Evolutionary conservation across 2,329 filamentous ascomycete species (phyloP), one percentile per base, ranked within the genome.

Genomic region (Penicillium sp.): DNA sequence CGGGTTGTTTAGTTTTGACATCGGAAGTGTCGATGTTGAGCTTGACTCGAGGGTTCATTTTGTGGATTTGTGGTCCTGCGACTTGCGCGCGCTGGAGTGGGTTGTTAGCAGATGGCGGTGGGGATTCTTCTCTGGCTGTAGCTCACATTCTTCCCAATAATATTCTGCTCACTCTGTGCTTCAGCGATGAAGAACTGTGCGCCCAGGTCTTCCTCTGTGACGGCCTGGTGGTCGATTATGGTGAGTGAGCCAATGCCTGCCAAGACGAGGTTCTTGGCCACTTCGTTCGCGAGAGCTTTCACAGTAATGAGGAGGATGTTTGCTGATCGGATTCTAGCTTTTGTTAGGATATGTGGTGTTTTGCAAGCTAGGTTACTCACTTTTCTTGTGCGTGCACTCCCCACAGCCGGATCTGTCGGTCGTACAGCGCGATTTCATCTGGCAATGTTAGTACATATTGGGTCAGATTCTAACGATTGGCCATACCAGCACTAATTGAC

Each of bases 351-450:
- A 28, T 35, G 42, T 30, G n/a, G 16, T 22, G 28, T 8, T 12
- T 14, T 35, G 12, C 6, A 10, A 38, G 35, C 30, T 47, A 19
- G n/a, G n/a, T 35, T 17, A 55, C 70, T 67, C 69, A 84, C 82
- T 82, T 83, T 72, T 96, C 89, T 74, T 99, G 94, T 7, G 94
- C 94, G 67, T 94, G 87, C 69, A 97, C 90, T 41, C 94, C 94
- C 94, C 94, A 99, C 30, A 99, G 86, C 51, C 94, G 88, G 68
- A 99, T 97, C 73, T 99, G 94, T 47, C 94, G 88, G 76, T 99
- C 94, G 73, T 99, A 99, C 6, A 97, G 85, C 14, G 93, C 94
- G 68, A 97, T 96, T 71, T 99, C 94, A 75, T 97, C 94, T 90
- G 59, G 60, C 12, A 8, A 30, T 31, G 49, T 46, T 48, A 38